phyloP scores from a whole-genome alignment of 2,329 filamentous ascomycete genomes.

The Diaporthe caulivora region DNA sequence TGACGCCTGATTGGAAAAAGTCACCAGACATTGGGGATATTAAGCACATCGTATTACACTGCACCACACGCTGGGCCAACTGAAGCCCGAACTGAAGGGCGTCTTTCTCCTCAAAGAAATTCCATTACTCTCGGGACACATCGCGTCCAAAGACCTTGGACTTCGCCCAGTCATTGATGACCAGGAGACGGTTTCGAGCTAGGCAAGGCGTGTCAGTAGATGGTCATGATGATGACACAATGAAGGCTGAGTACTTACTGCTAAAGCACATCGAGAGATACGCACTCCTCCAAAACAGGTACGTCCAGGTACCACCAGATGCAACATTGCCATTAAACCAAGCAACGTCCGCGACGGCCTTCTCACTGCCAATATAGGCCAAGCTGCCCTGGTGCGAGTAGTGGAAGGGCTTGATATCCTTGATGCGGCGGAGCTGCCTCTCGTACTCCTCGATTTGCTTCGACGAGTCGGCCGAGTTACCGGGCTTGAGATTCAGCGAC shows the following conservation, averaged over 20 bases:
- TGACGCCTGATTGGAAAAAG: constrained; percentile 29
- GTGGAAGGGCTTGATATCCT: constrained; percentile 97
- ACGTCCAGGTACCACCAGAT: constrained; percentile 92
- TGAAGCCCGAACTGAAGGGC: background rate
- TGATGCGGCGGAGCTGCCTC: constrained; percentile 87
- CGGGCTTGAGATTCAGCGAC: constrained; percentile 70
- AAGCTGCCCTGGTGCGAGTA: constrained; percentile 98
- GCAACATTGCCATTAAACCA: constrained; percentile 99
- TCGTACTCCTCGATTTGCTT: constrained; percentile 87
- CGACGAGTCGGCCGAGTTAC: constrained; percentile 76
- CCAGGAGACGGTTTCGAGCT: constrained; percentile 95
- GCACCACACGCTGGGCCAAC: constrained; percentile 11
- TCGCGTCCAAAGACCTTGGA: constrained; percentile 97
- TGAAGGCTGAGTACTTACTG: constrained; percentile 73
- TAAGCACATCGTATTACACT: constrained; percentile 31
- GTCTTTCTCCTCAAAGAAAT: background rate
- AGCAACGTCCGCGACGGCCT: constrained; percentile 93
- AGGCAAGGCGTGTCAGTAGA: constrained; percentile 41
- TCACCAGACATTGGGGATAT: constrained; percentile 32
- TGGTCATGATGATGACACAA: constrained; percentile 40
- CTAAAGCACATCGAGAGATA: constrained; percentile 99
- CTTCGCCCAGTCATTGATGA: constrained; percentile 96
- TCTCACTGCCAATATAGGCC: constrained; percentile 98
- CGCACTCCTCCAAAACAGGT: constrained; percentile 97
- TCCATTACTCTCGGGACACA: constrained; percentile 80